Conservation (phyloP, 345 rosid species). For the Streptanthus diversifolius region DNA sequence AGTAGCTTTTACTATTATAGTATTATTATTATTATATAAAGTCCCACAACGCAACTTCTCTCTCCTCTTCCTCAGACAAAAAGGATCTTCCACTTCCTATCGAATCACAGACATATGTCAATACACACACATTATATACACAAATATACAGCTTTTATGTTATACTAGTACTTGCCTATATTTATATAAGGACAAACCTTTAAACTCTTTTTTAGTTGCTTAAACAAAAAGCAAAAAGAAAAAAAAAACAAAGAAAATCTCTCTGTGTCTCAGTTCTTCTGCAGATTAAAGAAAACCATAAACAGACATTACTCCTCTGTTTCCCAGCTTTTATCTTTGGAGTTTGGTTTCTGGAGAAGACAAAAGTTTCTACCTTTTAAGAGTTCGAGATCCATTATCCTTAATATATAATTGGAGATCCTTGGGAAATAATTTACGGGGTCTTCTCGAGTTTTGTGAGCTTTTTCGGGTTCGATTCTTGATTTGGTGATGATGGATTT, state of each 20-base stretch:
- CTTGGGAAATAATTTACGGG: not conserved
- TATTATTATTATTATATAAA: not conserved
- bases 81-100: conserved; percentile 29
- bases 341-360: conserved; percentile 33
- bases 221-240: conserved; percentile 23
- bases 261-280: not conserved
- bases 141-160: not conserved
- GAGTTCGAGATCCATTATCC: conserved; percentile 18
- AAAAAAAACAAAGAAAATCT: not conserved
- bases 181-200: conserved; percentile 23
- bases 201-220: conserved; percentile 29
- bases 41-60: not conserved
- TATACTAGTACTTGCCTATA: not conserved
- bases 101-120: conserved; percentile 20
- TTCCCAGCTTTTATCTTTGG: conserved; percentile 29
- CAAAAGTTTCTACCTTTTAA: conserved; percentile 22
- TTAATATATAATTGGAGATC: conserved; percentile 3
- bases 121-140: not conserved
- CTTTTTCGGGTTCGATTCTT: not conserved
- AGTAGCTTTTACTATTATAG: not conserved
- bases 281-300: not conserved
- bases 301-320: conserved; percentile 16
- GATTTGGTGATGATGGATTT: conserved; percentile 38
- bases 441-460: conserved; percentile 17
- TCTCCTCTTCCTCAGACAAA: conserved; percentile 22